Percentiles rank a stretch among this genome's conserved stretches.
Conservation (phyloP, 768 basidiomycete species). For the Cubamyces lactineus region DNA sequence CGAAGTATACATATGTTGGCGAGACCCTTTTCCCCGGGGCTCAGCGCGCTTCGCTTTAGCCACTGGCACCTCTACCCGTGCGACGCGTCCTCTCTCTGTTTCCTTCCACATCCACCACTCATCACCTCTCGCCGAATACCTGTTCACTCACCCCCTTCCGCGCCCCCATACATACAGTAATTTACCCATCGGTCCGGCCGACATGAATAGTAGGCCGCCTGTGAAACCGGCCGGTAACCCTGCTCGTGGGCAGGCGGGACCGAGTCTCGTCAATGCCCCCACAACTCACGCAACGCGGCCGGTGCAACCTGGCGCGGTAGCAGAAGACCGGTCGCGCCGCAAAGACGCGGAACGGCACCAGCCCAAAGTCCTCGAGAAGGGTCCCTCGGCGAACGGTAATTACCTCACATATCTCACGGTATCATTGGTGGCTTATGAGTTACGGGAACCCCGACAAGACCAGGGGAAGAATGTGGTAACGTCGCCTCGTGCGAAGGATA, state of each 20-base stretch:
- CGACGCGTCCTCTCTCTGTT: slow-evolving; percentile 11
- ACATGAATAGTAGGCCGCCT: not conserved
- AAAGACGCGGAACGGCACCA: not conserved
- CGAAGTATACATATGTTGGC: slow-evolving; percentile 7
- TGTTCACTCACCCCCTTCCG: not conserved
- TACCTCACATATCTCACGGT: not conserved
- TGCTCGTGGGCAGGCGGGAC: not conserved
- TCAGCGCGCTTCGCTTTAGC: slow-evolving; percentile 1
- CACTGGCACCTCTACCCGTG: not conserved
- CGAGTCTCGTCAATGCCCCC: too few species aligned
- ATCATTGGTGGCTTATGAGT: not conserved
- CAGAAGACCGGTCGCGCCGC: not conserved
- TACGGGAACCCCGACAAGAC: not conserved
- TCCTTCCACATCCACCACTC: not conserved
- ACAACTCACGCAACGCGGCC: not conserved
- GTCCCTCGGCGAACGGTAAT: too few species aligned
- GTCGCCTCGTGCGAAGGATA: too few species aligned
- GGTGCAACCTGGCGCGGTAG: not conserved
- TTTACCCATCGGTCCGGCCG: not conserved
- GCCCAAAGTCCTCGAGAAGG: not conserved
- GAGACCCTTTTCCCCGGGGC: not conserved
- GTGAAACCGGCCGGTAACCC: not conserved
- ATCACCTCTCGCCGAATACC: not conserved
- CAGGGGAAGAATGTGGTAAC: not conserved
- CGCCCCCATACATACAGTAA: not conserved